A percentile compares a stretch with the other conserved stretches of the same genome.
phyloP scores from a whole-genome alignment of 1,139 yeast species.

The Geotrichum citri-aurantii region DNA sequence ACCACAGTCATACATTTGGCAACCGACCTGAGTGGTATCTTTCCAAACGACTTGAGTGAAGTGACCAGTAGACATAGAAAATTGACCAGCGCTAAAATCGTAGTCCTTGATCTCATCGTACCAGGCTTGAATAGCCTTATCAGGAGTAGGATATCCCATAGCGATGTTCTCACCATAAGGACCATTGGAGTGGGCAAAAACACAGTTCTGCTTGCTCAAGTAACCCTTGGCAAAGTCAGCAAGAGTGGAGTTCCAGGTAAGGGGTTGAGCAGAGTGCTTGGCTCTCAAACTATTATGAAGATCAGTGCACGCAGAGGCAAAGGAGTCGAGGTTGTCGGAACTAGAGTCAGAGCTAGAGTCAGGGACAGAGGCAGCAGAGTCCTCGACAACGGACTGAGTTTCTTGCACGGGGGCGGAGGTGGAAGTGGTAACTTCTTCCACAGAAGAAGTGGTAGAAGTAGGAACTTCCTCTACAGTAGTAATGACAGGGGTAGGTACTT shows the following conservation, averaged over 20 bases:
- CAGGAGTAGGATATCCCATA: slow-evolving; percentile 51
- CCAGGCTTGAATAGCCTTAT: slow-evolving; percentile 78
- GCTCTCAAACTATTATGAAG: slow-evolving; percentile 69
- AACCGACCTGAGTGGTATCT: slow-evolving; percentile 60
- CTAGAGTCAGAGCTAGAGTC: slow-evolving; percentile 7
- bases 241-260: slow-evolving; percentile 62
- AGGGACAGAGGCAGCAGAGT: slow-evolving; percentile 1
- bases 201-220: slow-evolving; percentile 59
- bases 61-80: slow-evolving; percentile 52
- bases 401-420: slow-evolving; percentile 17
- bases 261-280: slow-evolving; percentile 51
- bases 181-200: slow-evolving; percentile 73
- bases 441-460: slow-evolving; percentile 19
- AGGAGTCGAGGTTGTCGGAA: slow-evolving; percentile 18
- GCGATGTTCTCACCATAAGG: slow-evolving; percentile 86
- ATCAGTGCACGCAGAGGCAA: slow-evolving; percentile 37
- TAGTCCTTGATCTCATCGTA: slow-evolving; percentile 56
- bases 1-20: slow-evolving; percentile 49
- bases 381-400: slow-evolving; percentile 3
- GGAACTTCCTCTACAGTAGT: slow-evolving; percentile 17
- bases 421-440: slow-evolving; percentile 11
- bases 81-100: slow-evolving; percentile 45
- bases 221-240: slow-evolving; percentile 65
- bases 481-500: slow-evolving; percentile 11
- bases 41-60: slow-evolving; percentile 89